Percentiles rank a stretch among this genome's conserved stretches.
Conservation (phyloP, 139 green algal species). For the Chlorella sorokiniana region DNA sequence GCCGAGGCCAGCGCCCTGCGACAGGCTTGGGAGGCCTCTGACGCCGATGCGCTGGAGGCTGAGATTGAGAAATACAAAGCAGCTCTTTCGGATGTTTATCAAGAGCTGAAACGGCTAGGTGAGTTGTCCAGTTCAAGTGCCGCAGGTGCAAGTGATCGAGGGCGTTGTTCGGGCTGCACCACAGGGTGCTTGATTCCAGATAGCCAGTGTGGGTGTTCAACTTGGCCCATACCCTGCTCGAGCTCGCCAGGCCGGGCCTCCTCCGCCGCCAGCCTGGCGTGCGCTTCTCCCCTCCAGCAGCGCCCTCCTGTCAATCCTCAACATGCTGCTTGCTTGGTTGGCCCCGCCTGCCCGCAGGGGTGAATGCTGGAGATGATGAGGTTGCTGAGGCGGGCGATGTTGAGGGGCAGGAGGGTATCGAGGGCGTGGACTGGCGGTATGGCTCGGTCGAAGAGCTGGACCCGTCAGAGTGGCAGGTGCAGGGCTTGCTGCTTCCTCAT, state of each 20-base stretch:
- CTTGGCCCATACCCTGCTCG: too few relatives aligned
- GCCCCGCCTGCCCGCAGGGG: not conserved
- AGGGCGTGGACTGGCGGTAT: slow-evolving; percentile 65
- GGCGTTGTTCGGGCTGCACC: too few relatives aligned
- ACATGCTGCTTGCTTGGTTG: not conserved
- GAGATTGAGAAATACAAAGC: slow-evolving; percentile 35
- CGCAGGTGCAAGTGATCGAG: not conserved
- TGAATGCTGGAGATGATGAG: not conserved
- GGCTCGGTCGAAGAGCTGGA: slow-evolving; percentile 80
- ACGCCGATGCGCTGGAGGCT: slow-evolving; percentile 11
- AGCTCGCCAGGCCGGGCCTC: not conserved
- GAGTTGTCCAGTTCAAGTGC: not conserved
- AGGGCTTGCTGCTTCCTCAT: too few relatives aligned
- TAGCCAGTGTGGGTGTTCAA: too few relatives aligned
- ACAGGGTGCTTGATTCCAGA: too few relatives aligned
- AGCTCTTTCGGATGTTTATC: slow-evolving; percentile 15
- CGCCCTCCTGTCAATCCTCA: too few relatives aligned
- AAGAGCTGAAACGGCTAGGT: slow-evolving; percentile 21
- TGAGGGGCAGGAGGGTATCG: slow-evolving; percentile 44
- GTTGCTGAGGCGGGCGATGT: slow-evolving; percentile 25
- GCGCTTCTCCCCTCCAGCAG: too few relatives aligned
- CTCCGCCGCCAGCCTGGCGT: not conserved
- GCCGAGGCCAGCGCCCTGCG: not conserved
- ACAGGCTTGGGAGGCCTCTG: slow-evolving; percentile 14
- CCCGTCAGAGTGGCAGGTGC: slow-evolving; percentile 76